Evolutionary conservation across 1,284 basidiomycete species (phyloP).

Genomic region (Takashimella tepidaria): DNA sequence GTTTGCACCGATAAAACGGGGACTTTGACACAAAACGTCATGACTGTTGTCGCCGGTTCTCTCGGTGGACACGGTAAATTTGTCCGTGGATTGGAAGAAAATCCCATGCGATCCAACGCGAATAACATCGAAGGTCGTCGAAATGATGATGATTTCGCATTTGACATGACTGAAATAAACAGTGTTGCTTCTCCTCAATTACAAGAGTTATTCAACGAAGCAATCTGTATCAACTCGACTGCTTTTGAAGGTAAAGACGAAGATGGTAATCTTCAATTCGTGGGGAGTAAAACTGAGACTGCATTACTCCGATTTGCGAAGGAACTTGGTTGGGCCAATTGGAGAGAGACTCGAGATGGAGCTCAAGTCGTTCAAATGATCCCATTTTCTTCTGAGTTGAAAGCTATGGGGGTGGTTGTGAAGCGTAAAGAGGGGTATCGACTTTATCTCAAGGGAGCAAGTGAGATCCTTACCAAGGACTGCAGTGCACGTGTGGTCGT

Average conservation of each 20-base stretch:
- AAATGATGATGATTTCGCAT: conserved; percentile 64
- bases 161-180: conserved; percentile 71
- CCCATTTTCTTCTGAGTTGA: conserved; percentile 91
- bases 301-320: conserved; percentile 87
- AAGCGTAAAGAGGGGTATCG: conserved; percentile 60
- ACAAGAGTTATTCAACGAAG: conserved; percentile 69
- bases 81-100: conserved; percentile 70
- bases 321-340: conserved; percentile 75
- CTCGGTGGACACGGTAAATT: conserved; percentile 92
- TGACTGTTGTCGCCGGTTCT: conserved; percentile 94
- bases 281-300: conserved; percentile 95
- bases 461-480: conserved; percentile 78
- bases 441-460: conserved; percentile 86
- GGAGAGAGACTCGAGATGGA: conserved; percentile 61
- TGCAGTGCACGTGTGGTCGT: conserved; percentile 69
- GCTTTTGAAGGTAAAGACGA: conserved; percentile 82
- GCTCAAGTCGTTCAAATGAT: conserved; percentile 77
- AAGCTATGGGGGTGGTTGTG: conserved; percentile 93
- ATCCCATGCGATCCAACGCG: conserved; percentile 68
- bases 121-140: conserved; percentile 52
- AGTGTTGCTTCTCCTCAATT: conserved; percentile 60
- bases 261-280: conserved; percentile 64
- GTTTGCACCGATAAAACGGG: conserved; percentile 93
- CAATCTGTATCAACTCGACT: conserved; percentile 89
- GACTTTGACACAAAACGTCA: conserved; percentile 84